Conservation (phyloP, 1,139 yeast genomes). For the Candida neerlandica region DNA sequence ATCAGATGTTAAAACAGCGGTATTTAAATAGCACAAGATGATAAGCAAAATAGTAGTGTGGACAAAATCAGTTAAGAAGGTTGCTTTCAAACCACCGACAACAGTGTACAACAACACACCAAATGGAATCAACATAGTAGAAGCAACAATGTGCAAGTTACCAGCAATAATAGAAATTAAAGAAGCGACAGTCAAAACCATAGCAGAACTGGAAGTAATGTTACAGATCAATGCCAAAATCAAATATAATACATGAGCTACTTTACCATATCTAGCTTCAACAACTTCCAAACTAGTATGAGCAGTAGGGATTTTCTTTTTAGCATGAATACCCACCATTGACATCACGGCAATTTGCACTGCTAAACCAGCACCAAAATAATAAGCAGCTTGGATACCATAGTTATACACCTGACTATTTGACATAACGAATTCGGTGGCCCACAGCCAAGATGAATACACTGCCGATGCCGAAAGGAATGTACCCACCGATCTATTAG, state of each 20-base stretch:
- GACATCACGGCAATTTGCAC: conserved; percentile 34
- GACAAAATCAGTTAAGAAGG: conserved; percentile 40
- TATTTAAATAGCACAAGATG: conserved; percentile 28
- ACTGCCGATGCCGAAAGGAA: conserved; percentile 31
- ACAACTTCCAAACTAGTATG: conserved; percentile 36
- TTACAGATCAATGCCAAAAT: conserved; percentile 35
- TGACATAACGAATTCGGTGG: conserved; percentile 31
- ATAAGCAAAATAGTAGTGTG: conserved; percentile 38
- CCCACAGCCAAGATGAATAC: conserved; percentile 35
- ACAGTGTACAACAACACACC: conserved; percentile 39
- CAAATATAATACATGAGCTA: conserved; percentile 33
- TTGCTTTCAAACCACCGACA: conserved; percentile 46
- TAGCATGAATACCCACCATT: conserved; percentile 31
- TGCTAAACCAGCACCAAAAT: conserved; percentile 31
- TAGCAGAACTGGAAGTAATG: conserved; percentile 33
- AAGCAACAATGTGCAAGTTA: conserved; percentile 34
- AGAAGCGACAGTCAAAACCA: conserved; percentile 41
- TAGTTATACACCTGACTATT: conserved; percentile 30
- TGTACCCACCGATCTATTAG: conserved; percentile 29
- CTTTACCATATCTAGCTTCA: conserved; percentile 32
- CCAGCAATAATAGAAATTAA: conserved; percentile 38
- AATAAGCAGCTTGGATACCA: conserved; percentile 31
- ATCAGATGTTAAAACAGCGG: conserved; percentile 28
- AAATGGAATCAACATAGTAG: conserved; percentile 38
- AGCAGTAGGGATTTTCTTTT: conserved; percentile 31